Conservation (phyloP, 2,329 filamentous ascomycete genomes). For the Diplocarpon mali region DNA sequence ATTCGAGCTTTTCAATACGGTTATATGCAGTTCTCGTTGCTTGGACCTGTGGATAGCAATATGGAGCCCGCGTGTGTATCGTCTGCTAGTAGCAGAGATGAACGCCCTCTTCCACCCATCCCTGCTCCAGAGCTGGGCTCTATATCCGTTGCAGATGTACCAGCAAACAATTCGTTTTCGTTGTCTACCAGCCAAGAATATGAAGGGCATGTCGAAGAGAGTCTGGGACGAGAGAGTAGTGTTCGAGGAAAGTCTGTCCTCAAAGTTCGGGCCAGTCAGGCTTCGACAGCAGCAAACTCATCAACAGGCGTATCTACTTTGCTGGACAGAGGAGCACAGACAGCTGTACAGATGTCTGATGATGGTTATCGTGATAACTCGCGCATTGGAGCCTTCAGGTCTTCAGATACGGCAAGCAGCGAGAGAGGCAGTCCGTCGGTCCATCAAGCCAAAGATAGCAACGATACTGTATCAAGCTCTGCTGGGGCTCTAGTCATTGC, state of each 20-base stretch:
- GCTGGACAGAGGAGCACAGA: too few relatives aligned
- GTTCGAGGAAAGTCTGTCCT: not conserved
- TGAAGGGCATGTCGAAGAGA: not conserved
- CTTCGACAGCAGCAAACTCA: not conserved
- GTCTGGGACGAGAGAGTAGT: not conserved
- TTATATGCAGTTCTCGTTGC: not conserved
- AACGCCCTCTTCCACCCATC: constrained; percentile 6
- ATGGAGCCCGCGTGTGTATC: not conserved
- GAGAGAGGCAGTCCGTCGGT: too few relatives aligned
- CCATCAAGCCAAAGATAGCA: too few relatives aligned
- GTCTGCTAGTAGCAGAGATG: not conserved
- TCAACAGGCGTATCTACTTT: too few relatives aligned
- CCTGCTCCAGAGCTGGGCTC: constrained; percentile 1
- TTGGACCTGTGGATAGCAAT: not conserved
- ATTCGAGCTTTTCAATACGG: not conserved
- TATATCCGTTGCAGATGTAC: not conserved
- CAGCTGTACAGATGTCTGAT: too few relatives aligned
- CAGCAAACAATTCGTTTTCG: not conserved
- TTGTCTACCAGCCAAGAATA: not conserved
- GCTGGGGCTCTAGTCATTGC: too few relatives aligned
- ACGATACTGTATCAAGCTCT: too few relatives aligned
- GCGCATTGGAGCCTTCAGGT: too few relatives aligned
- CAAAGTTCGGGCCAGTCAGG: not conserved
- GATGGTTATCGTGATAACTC: too few relatives aligned
- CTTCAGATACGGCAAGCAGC: too few relatives aligned